Evolutionary conservation across 2,329 filamentous ascomycete species (phyloP).

Genomic region (Aureobasidium subglaciale): DNA sequence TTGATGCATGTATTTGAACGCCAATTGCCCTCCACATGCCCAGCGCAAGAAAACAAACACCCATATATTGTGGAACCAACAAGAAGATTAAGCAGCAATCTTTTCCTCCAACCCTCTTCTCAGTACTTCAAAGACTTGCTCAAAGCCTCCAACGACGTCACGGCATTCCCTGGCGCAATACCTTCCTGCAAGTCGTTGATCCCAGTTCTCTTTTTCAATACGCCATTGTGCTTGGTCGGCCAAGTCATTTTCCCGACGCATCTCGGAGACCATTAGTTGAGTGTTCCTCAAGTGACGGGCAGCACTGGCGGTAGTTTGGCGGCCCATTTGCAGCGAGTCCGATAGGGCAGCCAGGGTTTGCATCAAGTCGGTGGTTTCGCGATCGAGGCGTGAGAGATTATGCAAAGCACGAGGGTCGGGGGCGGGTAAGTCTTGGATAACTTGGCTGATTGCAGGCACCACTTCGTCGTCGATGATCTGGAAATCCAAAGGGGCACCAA

Average conservation of each 20-base stretch:
- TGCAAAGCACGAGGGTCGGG: slow-evolving; percentile 60
- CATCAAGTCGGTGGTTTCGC: slow-evolving; percentile 62
- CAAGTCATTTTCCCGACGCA: slow-evolving; percentile 73
- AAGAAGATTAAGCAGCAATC: slow-evolving; percentile 6
- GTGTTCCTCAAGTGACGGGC: slow-evolving; percentile 72
- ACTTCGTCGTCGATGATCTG: slow-evolving; percentile 63
- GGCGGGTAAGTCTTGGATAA: slow-evolving; percentile 61
- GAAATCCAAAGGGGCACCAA: slow-evolving; percentile 55
- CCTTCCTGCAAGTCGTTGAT: slow-evolving; percentile 63
- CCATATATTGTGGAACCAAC: not conserved
- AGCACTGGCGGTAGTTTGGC: slow-evolving; percentile 78
- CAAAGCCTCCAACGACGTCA: slow-evolving; percentile 86
- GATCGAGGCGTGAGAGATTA: slow-evolving; percentile 58
- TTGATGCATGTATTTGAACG: not conserved
- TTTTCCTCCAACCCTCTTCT: slow-evolving; percentile 34
- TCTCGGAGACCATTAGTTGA: slow-evolving; percentile 77
- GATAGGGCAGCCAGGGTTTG: slow-evolving; percentile 78
- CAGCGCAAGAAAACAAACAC: not conserved
- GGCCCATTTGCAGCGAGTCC: slow-evolving; percentile 89
- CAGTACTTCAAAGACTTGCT: slow-evolving; percentile 82
- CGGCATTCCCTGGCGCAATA: slow-evolving; percentile 79
- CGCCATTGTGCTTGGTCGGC: slow-evolving; percentile 76
- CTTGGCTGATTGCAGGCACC: slow-evolving; percentile 53
- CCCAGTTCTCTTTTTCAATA: slow-evolving; percentile 80
- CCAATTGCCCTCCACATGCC: slow-evolving; percentile 5